Base-by-base conservation (phyloP, 805 yeast genomes). In the Starmerella vitae region DNA sequence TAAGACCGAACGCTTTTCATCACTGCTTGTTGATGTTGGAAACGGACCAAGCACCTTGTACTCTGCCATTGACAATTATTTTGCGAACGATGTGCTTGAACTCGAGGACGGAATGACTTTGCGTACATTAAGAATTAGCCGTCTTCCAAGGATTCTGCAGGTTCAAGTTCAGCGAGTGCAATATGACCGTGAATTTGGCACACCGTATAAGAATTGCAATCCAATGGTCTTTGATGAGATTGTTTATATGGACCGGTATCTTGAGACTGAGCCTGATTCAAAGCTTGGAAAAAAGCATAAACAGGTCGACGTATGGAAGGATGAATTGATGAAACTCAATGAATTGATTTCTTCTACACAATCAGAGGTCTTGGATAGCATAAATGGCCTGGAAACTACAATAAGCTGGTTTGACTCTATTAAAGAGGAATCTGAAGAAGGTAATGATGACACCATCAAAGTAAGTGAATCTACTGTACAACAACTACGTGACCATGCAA, bases 111-210 rank as follows among this genome's bases (percentile, higher is more conserved):
- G 85, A 2, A 66, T 68, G 20, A 88, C 80, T 4, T 74, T 76
- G 48, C 72, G 93, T 55, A 70, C 80, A 0, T 70, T 86, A 34
- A 72, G 86, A 0, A 70, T 88, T 3, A 67, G 72, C 8, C 68
- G 73, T 40, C 61, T 84, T 17, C 98, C 98, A 0, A 75, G 76
- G 5, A 71, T 91, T 36, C 59, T 91, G 35, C 98, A 91, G 56
- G 72, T 91, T 35, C 98, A 91, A 55, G 81, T 91, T 6, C 97
- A 86, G 60, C 68, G 98, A 54, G 97, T 91, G 1, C 82, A 83
- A 56, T 91, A 78, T 57, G 95, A 91, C 54, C 67, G 85, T 33
- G 77, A 67, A 39, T 61, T 70, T 12, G 67, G 76, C 36, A 70
- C 77, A 59, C 83, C 93, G 0, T 82, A 82, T 53, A 91, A 91